Base-by-base conservation (phyloP, 345 rosid species). In the Garcia nutans region DNA sequence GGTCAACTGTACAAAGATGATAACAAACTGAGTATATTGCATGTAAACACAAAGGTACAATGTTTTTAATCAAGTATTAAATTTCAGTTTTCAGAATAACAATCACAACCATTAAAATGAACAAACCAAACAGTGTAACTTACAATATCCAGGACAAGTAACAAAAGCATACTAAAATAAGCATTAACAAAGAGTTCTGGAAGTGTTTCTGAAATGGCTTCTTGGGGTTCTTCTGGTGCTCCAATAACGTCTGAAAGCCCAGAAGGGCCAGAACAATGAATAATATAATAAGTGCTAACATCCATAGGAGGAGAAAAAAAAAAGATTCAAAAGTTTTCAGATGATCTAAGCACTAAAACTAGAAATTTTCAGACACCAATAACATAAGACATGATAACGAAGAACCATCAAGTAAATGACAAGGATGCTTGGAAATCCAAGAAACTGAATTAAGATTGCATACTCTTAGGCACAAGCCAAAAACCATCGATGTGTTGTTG, bases 401-500 rank as follows among this genome's bases (percentile, higher is more conserved):
- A 56, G 63, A 41, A 71, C 65, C 22, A 65, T 52, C 44, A 70
- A 59, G 8, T 72, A 69, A 54, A 74, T 23, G n/a, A 13, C 64
- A 68, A 67, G 74, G 62, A 33, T 65, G 66, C 63, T 8, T 44
- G 68, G 62, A 72, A 81, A 74, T 67, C 78, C 65, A 73, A 77
- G 16, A 58, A 42, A 77, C 23, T 45, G 12, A 52, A 49, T 44
- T 74, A 37, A 77, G 79, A 68, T 66, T 56, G 75, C 90, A 81
- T 89, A 95, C 99, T 80, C 93, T 87, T 57, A 95, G 81, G 87
- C 97, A 93, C 31, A 89, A 87, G 60, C 99, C 88, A 71, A 95
- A 93, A 73, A 95, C 95, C 97, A 95, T 91, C 24, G 97, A 92
- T 62, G 97, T 95, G 70, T 93, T 95, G 78, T 95, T 95, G 86